Conservation (phyloP, 2,329 filamentous ascomycete genomes). For the Davidsoniella eucalypti region DNA sequence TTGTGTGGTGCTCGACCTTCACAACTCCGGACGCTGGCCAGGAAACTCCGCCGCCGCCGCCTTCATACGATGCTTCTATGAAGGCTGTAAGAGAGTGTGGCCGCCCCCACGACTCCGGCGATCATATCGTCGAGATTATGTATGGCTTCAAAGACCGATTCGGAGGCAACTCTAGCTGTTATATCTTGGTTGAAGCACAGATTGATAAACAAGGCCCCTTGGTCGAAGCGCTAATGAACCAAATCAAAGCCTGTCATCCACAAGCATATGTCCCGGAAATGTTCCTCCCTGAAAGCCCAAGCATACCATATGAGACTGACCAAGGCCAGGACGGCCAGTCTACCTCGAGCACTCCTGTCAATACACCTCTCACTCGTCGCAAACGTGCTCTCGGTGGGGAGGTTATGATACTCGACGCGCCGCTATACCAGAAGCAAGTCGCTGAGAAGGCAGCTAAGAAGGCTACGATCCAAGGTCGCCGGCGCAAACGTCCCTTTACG, state of each 20-base stretch:
- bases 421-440: conserved; percentile 29
- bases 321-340: background rate
- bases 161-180: conserved; percentile 28
- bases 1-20: conserved; percentile 28
- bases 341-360: background rate
- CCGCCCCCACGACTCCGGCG: conserved; percentile 15
- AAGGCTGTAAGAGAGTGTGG: conserved; percentile 24
- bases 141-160: conserved; percentile 27
- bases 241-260: conserved; percentile 31
- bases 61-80: conserved; percentile 24
- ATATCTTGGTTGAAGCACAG: conserved; percentile 27
- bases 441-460: conserved; percentile 9
- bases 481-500: conserved; percentile 9
- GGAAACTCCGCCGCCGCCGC: conserved; percentile 20
- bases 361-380: conserved; percentile 5
- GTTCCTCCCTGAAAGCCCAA: conserved; percentile 3
- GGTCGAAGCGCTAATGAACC: conserved; percentile 27
- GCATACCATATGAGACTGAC: background rate
- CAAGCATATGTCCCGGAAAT: conserved; percentile 20
- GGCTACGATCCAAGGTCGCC: background rate
- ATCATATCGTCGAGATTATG: conserved; percentile 24
- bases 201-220: conserved; percentile 27
- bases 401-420: conserved; percentile 32
- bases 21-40: conserved; percentile 14
- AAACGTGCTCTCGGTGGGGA: conserved; percentile 18